Conservation (phyloP, 139 green algal genomes). For the Spirogloea muscicola region DNA sequence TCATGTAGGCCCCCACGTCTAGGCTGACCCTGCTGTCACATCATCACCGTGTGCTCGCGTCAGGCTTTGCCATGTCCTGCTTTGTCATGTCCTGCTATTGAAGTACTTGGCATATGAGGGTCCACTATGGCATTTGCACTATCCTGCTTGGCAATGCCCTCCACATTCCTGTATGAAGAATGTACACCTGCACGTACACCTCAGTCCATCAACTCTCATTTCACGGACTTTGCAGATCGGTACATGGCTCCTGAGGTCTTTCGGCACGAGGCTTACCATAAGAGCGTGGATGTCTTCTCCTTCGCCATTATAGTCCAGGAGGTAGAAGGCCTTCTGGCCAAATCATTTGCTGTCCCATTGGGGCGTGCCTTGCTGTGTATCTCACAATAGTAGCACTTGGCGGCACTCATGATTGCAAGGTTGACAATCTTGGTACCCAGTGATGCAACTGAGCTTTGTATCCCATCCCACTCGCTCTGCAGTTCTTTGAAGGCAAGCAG, state of each 20-base stretch:
- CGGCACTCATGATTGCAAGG: not conserved
- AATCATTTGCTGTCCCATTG: not conserved
- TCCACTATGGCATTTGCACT: not conserved
- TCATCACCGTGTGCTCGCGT: not conserved
- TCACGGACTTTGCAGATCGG: constrained; percentile 26
- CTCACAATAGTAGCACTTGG: not conserved
- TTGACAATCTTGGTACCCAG: not conserved
- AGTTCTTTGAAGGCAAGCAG: constrained; percentile 37
- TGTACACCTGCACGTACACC: no score
- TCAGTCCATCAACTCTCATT: no score
- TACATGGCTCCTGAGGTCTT: constrained; percentile 66
- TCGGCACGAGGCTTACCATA: constrained; percentile 51
- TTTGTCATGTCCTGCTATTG: not conserved
- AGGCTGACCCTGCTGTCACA: not conserved
- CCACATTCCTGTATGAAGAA: not conserved
- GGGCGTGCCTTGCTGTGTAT: not conserved
- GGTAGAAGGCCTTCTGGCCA: constrained; percentile 8
- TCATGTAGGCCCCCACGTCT: constrained; percentile 21
- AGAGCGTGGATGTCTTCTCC: constrained; percentile 59
- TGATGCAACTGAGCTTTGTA: not conserved
- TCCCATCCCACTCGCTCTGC: not conserved
- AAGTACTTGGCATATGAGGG: not conserved
- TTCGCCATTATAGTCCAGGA: constrained; percentile 57
- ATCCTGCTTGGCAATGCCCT: not conserved
- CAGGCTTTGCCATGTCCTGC: not conserved